Conservation (phyloP, 73 alveolate genomes). For the Paramecium pentaurelia region DNA sequence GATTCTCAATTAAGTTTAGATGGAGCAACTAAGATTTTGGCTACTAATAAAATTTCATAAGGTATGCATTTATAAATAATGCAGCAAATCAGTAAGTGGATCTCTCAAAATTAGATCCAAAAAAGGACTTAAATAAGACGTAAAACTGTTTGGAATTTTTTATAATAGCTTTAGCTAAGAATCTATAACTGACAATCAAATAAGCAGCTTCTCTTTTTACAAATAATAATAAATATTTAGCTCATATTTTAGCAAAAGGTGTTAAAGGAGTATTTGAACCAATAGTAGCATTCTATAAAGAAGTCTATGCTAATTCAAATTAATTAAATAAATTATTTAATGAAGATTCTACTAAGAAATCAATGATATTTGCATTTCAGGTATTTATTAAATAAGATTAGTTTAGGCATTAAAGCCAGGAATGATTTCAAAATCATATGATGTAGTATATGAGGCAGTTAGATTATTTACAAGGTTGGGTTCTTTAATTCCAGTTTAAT, state of each 20-base stretch:
- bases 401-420: conserved; percentile 75
- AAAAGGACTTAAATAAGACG: conserved; percentile 53
- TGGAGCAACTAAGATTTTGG: background rate
- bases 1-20: background rate
- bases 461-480: conserved; percentile 78
- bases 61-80: conserved; percentile 4
- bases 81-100: conserved; percentile 56
- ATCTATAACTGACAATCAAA: conserved; percentile 84
- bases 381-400: background rate
- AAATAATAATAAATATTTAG: conserved; percentile 92
- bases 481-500: conserved; percentile 68
- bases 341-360: conserved; percentile 54
- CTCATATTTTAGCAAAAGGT: conserved; percentile 95
- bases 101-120: conserved; percentile 47
- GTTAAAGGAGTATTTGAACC: conserved; percentile 91
- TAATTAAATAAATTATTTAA: background rate
- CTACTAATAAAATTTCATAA: conserved; percentile 22
- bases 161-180: conserved; percentile 80
- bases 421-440: conserved; percentile 69
- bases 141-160: conserved; percentile 86
- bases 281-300: conserved; percentile 65
- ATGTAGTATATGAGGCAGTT: conserved; percentile 72
- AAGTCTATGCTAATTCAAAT: background rate
- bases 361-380: background rate
- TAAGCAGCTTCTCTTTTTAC: conserved; percentile 96